Evolutionary conservation across 2,329 filamentous ascomycete species (phyloP), one percentile per base, ranked within the genome.

Genomic region (Myotisia sp.): DNA sequence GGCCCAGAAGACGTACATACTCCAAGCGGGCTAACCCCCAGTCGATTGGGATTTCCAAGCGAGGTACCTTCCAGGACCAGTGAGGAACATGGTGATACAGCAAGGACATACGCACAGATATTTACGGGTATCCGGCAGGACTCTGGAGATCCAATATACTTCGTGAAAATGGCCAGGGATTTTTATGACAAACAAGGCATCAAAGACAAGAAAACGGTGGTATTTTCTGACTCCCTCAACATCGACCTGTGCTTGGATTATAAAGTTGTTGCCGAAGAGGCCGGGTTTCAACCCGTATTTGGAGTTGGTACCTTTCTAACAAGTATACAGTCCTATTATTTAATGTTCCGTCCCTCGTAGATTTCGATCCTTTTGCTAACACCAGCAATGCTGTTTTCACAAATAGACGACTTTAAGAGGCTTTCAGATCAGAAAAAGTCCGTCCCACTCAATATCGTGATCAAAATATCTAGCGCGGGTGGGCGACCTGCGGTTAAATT

Each of bases 261-360:
- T 63, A 92, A 92, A 64, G 63, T 72, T 37, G 70, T 83, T 18
- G 79, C 86, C 0, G 84, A 94, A 44, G 70, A 74, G 24, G 72
- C 76, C 9, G 82, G 82, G 1, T 86, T 98, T 56, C 71, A 76
- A 40, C 79, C 87, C 8, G 81, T 79, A 0, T 98, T 98, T 60
- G 90, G 90, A 40, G 81, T 98, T 1, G 90, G 90, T 3, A 98
- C 90, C 0, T 95, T 83, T 58, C 69, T 98, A 48, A 98, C 90
- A 3, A 94, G 70, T 72, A 52, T 21, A 21, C 14, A 12, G 18
- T 16, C 19, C 13, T 14, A 48, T 66, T 50, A 12, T 13, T 20
- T 10, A 18, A 14, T 19, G 12, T 6, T 14, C 17, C 12, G 4
- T 22, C 6, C 9, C n/a, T 9, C 16, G 10, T 22, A n/a, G n/a